These are phyloP conservation scores for Pythium sp. DNA, from an alignment of 352 stramenopile species.

Conservation along the genomic window DNA sequence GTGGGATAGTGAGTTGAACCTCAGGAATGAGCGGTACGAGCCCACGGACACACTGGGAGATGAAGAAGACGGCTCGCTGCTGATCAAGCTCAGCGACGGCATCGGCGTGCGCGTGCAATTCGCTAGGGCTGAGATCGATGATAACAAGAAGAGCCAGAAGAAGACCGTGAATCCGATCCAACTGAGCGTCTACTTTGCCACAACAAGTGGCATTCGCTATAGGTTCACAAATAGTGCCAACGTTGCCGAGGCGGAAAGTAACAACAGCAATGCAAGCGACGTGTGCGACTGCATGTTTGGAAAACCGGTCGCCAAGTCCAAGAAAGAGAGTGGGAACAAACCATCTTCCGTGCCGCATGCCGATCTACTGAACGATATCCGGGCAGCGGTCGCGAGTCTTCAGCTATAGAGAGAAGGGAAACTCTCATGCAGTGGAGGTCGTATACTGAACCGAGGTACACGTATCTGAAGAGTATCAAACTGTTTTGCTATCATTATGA, in stretches of 20 bases:
- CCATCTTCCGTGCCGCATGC: constrained; percentile 20
- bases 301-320: constrained; percentile 17
- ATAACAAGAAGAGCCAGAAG: not conserved
- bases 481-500: not conserved
- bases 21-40: constrained; percentile 47
- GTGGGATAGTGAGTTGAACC: constrained; percentile 40
- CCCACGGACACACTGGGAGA: constrained; percentile 26
- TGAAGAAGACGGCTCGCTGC: constrained; percentile 39
- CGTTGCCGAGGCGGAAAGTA: not conserved
- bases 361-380: constrained; percentile 40
- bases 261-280: not conserved
- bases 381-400: constrained; percentile 40
- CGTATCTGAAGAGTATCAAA: not conserved
- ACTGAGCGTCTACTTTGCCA: constrained; percentile 53
- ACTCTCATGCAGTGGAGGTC: no score
- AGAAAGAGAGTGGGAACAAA: constrained; percentile 11
- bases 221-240: constrained; percentile 51
- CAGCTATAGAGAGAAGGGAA: constrained; percentile 5
- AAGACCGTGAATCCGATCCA: constrained; percentile 23
- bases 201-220: constrained; percentile 35
- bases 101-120: constrained; percentile 43
- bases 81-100: constrained; percentile 48
- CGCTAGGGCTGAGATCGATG: not conserved
- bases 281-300: constrained; percentile 45
- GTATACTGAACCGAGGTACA: no score